Evolutionary conservation across 805 yeast genomes (phyloP).

Genomic region (Saccharomyces eubayanus): DNA sequence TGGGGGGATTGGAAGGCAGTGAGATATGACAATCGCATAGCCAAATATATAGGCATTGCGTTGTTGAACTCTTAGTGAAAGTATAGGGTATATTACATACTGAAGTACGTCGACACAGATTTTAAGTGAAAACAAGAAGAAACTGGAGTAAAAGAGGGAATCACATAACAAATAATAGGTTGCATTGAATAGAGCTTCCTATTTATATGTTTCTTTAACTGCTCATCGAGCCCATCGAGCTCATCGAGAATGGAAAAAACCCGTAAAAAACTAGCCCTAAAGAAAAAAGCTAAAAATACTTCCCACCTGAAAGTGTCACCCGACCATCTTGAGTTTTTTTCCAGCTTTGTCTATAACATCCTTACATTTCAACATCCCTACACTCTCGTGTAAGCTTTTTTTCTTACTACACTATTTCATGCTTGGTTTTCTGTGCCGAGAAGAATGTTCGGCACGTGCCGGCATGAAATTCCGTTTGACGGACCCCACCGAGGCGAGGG

Average conservation of each 20-base stretch:
- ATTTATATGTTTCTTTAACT: background rate
- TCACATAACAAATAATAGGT: background rate
- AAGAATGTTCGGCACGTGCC: background rate
- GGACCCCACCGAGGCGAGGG: background rate
- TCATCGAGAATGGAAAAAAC: background rate
- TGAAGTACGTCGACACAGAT: constrained; percentile 95
- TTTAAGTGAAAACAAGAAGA: constrained; percentile 14
- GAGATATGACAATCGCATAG: background rate
- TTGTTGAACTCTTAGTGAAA: background rate
- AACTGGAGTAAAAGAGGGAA: background rate
- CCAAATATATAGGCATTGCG: background rate
- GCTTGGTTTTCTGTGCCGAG: background rate
- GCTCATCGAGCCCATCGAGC: background rate
- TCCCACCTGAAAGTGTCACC: background rate
- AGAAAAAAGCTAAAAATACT: background rate
- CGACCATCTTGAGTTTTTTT: background rate
- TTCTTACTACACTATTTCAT: background rate
- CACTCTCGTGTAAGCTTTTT: background rate
- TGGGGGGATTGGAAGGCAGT: background rate
- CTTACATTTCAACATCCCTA: background rate
- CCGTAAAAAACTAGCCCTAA: background rate
- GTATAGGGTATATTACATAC: constrained; percentile 36
- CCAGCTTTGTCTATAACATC: background rate
- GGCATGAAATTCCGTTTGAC: background rate
- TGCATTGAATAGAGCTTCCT: background rate